These are phyloP conservation scores for Buxus sempervirens DNA, from an alignment of 164 flowering plant species.

Conservation along the genomic window DNA sequence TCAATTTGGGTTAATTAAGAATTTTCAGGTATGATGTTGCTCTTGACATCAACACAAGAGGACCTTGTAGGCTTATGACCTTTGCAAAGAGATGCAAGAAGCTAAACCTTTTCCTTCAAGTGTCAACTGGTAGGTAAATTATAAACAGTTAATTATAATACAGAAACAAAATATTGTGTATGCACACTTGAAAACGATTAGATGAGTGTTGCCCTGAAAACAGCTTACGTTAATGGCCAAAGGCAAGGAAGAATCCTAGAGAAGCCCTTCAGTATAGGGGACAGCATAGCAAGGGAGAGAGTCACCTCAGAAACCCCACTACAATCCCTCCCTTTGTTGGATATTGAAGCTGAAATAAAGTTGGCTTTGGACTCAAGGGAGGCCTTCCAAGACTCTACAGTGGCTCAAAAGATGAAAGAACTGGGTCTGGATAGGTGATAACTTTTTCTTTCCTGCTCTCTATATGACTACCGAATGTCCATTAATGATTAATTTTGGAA, in stretches of 20 bases:
- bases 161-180: too few relatives aligned
- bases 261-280: constrained; percentile 68
- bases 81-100: constrained; percentile 69
- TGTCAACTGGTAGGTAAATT: constrained; percentile 58
- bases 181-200: too few relatives aligned
- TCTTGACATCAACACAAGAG: constrained; percentile 61
- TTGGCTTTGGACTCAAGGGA: constrained; percentile 38
- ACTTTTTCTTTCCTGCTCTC: background rate
- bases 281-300: constrained; percentile 58
- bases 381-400: constrained; percentile 25
- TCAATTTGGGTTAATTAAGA: background rate
- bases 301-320: constrained; percentile 21
- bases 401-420: constrained; percentile 65
- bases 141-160: too few relatives aligned
- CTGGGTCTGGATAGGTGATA: constrained; percentile 73
- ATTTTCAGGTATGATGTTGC: constrained; percentile 66
- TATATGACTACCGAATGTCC: background rate
- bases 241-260: constrained; percentile 86
- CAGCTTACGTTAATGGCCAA: constrained; percentile 95
- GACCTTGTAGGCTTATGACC: constrained; percentile 58
- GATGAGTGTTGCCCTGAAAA: too few relatives aligned
- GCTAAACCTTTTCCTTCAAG: constrained; percentile 67
- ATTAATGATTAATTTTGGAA: background rate
- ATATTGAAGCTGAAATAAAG: constrained; percentile 64
- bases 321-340: constrained; percentile 36